Percentiles rank a stretch among this genome's conserved stretches.
phyloP scores from a whole-genome alignment of 495 filamentous ascomycete species.

The Tirmania nivea region DNA sequence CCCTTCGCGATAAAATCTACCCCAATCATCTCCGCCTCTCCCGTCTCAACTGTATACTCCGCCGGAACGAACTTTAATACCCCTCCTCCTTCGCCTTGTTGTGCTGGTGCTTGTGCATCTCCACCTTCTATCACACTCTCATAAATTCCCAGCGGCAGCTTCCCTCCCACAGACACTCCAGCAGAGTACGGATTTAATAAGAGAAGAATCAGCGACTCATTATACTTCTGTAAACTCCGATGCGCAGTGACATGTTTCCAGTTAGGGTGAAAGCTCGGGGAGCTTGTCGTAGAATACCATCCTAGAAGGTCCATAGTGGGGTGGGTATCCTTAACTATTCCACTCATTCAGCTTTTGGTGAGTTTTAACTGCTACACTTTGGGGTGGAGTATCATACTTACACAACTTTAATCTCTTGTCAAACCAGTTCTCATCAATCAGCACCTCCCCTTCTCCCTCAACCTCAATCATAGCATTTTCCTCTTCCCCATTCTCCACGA shows the following conservation, averaged over 20 bases:
- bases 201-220: conserved; percentile 72
- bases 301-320: conserved; percentile 73
- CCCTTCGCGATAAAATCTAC: conserved; percentile 76
- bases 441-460: conserved; percentile 26
- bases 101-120: conserved; percentile 55
- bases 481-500: conserved; percentile 20
- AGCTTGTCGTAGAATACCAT: conserved; percentile 58
- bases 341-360: background rate
- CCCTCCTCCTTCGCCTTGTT: conserved; percentile 26
- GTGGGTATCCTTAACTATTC: conserved; percentile 66
- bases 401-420: conserved; percentile 60
- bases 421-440: conserved; percentile 53
- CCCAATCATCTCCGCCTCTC: conserved; percentile 91
- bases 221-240: conserved; percentile 48
- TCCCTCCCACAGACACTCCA: conserved; percentile 35
- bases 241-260: conserved; percentile 48
- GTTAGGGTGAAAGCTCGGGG: conserved; percentile 49
- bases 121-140: conserved; percentile 61
- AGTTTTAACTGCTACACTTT: background rate
- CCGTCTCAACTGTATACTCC: conserved; percentile 72
- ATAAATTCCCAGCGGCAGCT: conserved; percentile 75
- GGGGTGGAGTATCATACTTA: conserved; percentile 22
- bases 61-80: conserved; percentile 61
- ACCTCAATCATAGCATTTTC: background rate
- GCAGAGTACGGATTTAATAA: conserved; percentile 49